Percentiles rank a stretch among this genome's conserved stretches.
Conservation (phyloP, 495 filamentous ascomycete genomes). For the Aspergillus affinis region DNA sequence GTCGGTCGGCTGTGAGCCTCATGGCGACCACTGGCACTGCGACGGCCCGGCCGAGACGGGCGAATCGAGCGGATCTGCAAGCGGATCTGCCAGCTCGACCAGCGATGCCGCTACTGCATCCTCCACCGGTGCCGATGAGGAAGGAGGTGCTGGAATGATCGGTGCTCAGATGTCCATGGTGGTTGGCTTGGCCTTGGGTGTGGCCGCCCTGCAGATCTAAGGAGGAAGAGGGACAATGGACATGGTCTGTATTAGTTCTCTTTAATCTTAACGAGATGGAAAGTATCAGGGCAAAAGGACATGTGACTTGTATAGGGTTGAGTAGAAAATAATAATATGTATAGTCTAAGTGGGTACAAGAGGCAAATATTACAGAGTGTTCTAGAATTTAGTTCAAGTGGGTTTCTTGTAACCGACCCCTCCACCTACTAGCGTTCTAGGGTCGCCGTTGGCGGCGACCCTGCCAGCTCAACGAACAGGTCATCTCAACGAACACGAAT, state of each 20-base stretch:
- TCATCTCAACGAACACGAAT: too few relatives aligned
- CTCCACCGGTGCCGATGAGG: slow-evolving; percentile 2
- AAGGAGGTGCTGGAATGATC: slow-evolving; percentile 13
- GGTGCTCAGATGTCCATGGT: slow-evolving; percentile 8
- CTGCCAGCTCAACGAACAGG: too few relatives aligned
- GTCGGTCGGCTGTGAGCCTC: slow-evolving; percentile 28
- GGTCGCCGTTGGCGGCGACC: too few relatives aligned
- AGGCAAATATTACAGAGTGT: too few relatives aligned
- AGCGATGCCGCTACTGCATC: slow-evolving; percentile 6
- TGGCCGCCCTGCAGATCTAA: slow-evolving; percentile 11
- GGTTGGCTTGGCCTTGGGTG: slow-evolving; percentile 13
- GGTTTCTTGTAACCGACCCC: not conserved
- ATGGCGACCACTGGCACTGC: slow-evolving; percentile 33
- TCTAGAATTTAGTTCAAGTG: not conserved
- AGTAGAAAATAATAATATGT: not conserved
- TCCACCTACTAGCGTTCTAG: too few relatives aligned
- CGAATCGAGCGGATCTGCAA: not conserved
- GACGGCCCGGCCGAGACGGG: slow-evolving; percentile 22
- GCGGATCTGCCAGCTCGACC: not conserved
- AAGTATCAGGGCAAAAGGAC: not conserved
- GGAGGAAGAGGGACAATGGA: not conserved
- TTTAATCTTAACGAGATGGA: not conserved
- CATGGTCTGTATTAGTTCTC: not conserved
- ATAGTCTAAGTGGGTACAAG: too few relatives aligned
- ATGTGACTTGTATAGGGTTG: not conserved